These are phyloP conservation scores for Neobulgaria alba DNA, from an alignment of 2,329 filamentous ascomycete species.

Conservation along the genomic window DNA sequence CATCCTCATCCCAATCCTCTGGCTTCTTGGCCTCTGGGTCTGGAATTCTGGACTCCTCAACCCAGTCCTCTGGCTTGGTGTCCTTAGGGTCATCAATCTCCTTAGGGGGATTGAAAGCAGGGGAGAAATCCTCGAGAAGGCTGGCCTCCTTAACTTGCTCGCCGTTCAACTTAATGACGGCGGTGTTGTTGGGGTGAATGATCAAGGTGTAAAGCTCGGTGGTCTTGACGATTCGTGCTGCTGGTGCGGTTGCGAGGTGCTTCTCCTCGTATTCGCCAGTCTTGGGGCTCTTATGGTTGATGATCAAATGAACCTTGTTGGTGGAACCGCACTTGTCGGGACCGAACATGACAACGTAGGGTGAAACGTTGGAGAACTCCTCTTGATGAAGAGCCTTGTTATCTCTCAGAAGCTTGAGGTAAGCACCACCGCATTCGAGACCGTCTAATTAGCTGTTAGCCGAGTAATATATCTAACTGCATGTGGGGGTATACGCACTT, in stretches of 20 bases:
- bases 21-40: slow-evolving; percentile 95
- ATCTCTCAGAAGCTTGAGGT: slow-evolving; percentile 97
- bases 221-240: slow-evolving; percentile 83
- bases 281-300: slow-evolving; percentile 99
- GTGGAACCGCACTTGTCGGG: slow-evolving; percentile 98
- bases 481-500: slow-evolving; percentile 52
- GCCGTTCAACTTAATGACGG: slow-evolving; percentile 84
- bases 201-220: slow-evolving; percentile 94
- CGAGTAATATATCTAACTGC: slow-evolving; percentile 6
- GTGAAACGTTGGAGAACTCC: slow-evolving; percentile 95
- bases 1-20: slow-evolving; percentile 98
- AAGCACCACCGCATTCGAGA: slow-evolving; percentile 95
- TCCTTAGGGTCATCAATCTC: slow-evolving; percentile 96
- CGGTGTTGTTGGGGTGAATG: slow-evolving; percentile 94
- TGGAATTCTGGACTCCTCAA: slow-evolving; percentile 82
- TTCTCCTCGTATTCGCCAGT: slow-evolving; percentile 99
- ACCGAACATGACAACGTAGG: slow-evolving; percentile 99
- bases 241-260: slow-evolving; percentile 78
- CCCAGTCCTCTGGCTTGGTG: slow-evolving; percentile 91
- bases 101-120: slow-evolving; percentile 84
- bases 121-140: slow-evolving; percentile 87
- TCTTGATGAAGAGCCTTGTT: slow-evolving; percentile 95
- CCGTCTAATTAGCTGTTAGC: slow-evolving; percentile 53
- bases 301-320: slow-evolving; percentile 98
- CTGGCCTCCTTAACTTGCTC: slow-evolving; percentile 80